Evolutionary conservation across 2,329 filamentous ascomycete genomes (phyloP), one percentile per base, ranked within the genome.

Genomic region (Colletotrichum lupini): DNA sequence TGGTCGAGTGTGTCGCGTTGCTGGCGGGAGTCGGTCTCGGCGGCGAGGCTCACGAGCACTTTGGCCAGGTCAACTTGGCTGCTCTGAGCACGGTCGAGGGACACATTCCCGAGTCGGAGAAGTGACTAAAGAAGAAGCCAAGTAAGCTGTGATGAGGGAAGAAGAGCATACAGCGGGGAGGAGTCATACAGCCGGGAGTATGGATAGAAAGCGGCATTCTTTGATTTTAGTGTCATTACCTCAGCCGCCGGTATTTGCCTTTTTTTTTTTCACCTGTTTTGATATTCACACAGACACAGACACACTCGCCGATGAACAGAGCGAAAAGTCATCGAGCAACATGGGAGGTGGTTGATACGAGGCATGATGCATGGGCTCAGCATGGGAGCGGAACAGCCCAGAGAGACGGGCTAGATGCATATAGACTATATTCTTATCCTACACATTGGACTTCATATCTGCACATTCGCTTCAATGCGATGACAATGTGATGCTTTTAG

Each of bases 1-100:
- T 98, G 68, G 92, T 98, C 77, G 92, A 94, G 76, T 88, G 86
- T 73, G 85, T 90, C 46, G 86, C 89, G 5, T 84, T 92, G 28
- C 84, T 92, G 26, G 86, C 87, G 0, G 87, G 86, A 5, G 85
- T 86, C 60, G 81, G 79, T n/a, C 79, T 82, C 7, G 80, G 80
- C 1, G 83, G 82, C 14, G 81, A 84, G 56, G 77, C 82, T 7
- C 79, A 85, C 24, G 82, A 82, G 49, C 80, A 80, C 60, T 80
- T 87, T 57, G 85, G 88, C 59, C 86, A 89, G 78, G 87, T 90
- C 37, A 91, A 91, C 77, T 82, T 91, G 49, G 89, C 87, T 1
- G 87, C 87, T 2, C 79, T 90, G 19, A 89, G 87, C 71, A 79
- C 84, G 1, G 85, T 90, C 0, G 88, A 89, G 78, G 89, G 88